These are phyloP conservation scores for Tritrichomonas musculus DNA, from an alignment of 208 protist genomes.

Conservation along the genomic window DNA sequence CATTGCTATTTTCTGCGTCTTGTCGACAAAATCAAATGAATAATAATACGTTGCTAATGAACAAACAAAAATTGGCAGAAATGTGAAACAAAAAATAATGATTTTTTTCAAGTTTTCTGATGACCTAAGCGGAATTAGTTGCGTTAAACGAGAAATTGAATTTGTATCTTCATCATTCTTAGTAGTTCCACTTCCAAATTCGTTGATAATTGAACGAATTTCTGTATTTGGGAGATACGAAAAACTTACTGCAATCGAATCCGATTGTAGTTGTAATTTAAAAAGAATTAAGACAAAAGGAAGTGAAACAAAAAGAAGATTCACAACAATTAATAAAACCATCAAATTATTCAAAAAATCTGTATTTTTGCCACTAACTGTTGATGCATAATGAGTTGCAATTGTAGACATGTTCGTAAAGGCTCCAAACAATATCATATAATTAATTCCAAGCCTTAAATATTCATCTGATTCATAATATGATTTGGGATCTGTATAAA, in stretches of 20 bases:
- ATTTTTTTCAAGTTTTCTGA: background rate
- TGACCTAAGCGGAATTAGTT: too few relatives aligned
- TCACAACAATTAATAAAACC: background rate
- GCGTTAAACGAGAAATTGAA: background rate
- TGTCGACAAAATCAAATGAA: background rate
- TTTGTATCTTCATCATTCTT: background rate
- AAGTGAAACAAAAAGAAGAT: background rate
- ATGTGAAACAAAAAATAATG: background rate
- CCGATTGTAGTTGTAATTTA: background rate
- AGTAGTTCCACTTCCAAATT: background rate
- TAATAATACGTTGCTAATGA: background rate
- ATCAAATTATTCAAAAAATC: background rate
- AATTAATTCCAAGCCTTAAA: background rate
- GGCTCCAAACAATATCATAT: background rate
- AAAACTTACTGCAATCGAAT: background rate
- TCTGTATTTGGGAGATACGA: background rate
- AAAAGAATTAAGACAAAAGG: background rate
- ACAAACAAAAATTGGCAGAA: background rate
- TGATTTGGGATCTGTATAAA: background rate
- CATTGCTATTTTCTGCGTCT: too few relatives aligned
- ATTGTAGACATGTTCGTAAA: too few relatives aligned
- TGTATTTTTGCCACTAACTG: too few relatives aligned
- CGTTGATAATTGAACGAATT: background rate
- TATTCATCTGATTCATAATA: background rate
- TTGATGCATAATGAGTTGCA: too few relatives aligned